Evolutionary conservation across 192 early-diverging fungal species (phyloP).

Genomic region (Linnemannia zychae): DNA sequence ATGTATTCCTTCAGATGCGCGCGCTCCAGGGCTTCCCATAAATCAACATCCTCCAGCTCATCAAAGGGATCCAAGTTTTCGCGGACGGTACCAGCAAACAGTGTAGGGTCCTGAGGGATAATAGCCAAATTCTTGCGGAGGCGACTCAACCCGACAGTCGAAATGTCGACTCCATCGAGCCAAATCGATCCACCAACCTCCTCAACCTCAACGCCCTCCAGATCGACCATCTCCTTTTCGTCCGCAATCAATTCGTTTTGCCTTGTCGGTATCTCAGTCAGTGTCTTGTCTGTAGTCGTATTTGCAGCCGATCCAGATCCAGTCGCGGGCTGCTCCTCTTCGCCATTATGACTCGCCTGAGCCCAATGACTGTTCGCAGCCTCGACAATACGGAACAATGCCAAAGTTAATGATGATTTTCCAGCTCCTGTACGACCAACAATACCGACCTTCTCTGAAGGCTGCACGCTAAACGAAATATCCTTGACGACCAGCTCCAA

Average conservation of each 20-base stretch:
- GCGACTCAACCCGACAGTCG: slow-evolving; percentile 67
- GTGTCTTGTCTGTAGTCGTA: not conserved
- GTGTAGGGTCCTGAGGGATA: slow-evolving; percentile 82
- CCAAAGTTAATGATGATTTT: slow-evolving; percentile 79
- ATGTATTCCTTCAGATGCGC: slow-evolving; percentile 79
- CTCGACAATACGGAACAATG: slow-evolving; percentile 85
- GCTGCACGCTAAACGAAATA: slow-evolving; percentile 62
- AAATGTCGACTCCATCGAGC: slow-evolving; percentile 58
- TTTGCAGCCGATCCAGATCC: not conserved
- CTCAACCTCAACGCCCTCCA: slow-evolving; percentile 65
- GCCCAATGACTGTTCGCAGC: slow-evolving; percentile 57
- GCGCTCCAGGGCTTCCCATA: slow-evolving; percentile 76
- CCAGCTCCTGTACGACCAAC: slow-evolving; percentile 69
- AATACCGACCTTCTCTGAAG: slow-evolving; percentile 42
- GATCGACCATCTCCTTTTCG: slow-evolving; percentile 44
- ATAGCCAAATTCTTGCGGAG: slow-evolving; percentile 73
- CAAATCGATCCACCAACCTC: slow-evolving; percentile 76
- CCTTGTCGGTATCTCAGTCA: no score
- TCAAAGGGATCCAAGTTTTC: slow-evolving; percentile 67
- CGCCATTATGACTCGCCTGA: slow-evolving; percentile 16
- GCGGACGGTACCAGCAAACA: slow-evolving; percentile 70
- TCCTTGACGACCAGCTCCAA: slow-evolving; percentile 63
- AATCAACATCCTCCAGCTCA: slow-evolving; percentile 57
- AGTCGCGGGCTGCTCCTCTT: not conserved
- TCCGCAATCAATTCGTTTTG: not conserved